Base-by-base conservation (phyloP, 768 basidiomycete genomes). In the Pisolithus albus region DNA sequence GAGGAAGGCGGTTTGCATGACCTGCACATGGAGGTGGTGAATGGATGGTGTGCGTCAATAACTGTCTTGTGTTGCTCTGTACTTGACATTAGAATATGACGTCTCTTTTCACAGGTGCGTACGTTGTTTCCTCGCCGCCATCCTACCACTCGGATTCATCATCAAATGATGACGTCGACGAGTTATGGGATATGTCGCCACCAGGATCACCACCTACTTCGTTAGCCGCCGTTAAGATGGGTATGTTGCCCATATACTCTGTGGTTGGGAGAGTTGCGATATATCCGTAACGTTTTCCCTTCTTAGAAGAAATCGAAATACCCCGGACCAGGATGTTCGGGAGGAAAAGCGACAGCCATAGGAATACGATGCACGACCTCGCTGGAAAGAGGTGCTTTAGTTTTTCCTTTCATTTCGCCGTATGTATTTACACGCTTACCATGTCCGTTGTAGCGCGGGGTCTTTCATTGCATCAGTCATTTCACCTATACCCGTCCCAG, bases 11-110 rank as follows among this genome's bases (percentile, higher is more conserved):
- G 80, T 45, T 53, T 79, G 6, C 66, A 73, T n/a, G 61, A 59
- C 32, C 72, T 74, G 46, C 78, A 80, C 61, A 76, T 88, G 72
- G 67, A 74, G 8, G 59, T 85, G 32, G 76, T 86, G 1, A 74
- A 80, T 63, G 86, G 84, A 26, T 84, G 84, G 83, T 63, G 86
- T 86, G 59, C 41, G 77, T 74, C 40, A 5, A 23, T 40, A 75
- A 73, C 72, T 38, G 71, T 73, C 0, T n/a, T 45, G 43, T 28
- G 23, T 40, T 21, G 39, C 7, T 19, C 5, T 15, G 39, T 8
- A 19, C 39, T 8, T 18, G 39, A 40, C 21, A 5, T 39, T 16
- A 15, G 30, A 32, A 32, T 7, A 32, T 32, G 30, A 32, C 32
- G 15, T 13, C 10, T 13, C 16, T 4, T 7, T 30, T 49, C 16